A percentile compares a stretch with the other conserved stretches of the same genome.
Conservation (phyloP, 306 rosid species). For the Abrus precatorius region DNA sequence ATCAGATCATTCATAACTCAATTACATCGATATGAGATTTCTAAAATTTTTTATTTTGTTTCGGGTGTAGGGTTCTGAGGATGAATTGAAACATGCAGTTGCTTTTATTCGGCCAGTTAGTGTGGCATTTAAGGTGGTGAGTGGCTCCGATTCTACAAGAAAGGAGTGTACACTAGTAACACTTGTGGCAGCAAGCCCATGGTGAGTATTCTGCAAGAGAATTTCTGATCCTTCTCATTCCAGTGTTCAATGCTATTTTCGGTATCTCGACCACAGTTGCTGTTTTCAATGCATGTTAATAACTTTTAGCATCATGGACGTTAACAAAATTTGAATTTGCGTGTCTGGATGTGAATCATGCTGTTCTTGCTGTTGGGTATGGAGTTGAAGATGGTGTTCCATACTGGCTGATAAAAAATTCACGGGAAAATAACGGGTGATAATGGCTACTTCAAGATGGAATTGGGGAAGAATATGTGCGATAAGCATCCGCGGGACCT, state of each 20-base stretch:
- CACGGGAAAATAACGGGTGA: constrained; percentile 89
- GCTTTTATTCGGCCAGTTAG: constrained; percentile 91
- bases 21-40: constrained; percentile 6
- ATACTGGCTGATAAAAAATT: constrained; percentile 91
- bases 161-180: constrained; percentile 83
- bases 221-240: constrained; percentile 23
- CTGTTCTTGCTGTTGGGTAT: constrained; percentile 95
- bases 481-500: constrained; percentile 64
- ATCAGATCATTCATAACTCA: constrained; percentile 29
- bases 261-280: background rate
- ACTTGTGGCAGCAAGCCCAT: constrained; percentile 73
- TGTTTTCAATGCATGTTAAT: background rate
- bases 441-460: constrained; percentile 96
- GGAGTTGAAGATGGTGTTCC: constrained; percentile 80
- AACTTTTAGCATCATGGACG: background rate
- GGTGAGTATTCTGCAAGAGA: constrained; percentile 60
- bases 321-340: constrained; percentile 40
- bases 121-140: constrained; percentile 81
- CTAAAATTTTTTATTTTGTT: constrained; percentile 21
- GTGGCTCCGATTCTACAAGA: constrained; percentile 62
- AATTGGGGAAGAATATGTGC: constrained; percentile 93
- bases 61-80: constrained; percentile 84
- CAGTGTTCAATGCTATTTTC: constrained; percentile 9
- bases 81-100: constrained; percentile 91
- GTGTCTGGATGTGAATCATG: constrained; percentile 97